These are phyloP conservation scores for Kluyveromyces sp. DNA, from an alignment of 1,139 yeast species.

Conservation along the genomic window DNA sequence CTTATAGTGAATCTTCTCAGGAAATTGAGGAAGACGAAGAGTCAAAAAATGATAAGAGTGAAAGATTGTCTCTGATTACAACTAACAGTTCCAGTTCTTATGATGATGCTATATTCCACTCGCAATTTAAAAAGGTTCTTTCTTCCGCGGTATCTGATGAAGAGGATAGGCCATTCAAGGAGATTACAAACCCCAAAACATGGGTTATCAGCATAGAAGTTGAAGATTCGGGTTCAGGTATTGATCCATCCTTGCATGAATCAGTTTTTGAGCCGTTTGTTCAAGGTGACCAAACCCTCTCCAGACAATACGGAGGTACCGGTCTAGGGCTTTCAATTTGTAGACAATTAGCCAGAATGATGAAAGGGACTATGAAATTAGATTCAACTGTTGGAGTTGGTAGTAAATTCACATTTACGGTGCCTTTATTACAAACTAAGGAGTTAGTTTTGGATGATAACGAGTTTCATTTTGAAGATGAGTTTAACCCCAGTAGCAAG, in stretches of 20 bases:
- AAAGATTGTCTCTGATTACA: constrained; percentile 36
- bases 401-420: constrained; percentile 68
- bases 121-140: constrained; percentile 37
- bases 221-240: constrained; percentile 89
- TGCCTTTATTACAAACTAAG: constrained; percentile 69
- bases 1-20: too few relatives aligned
- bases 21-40: constrained; percentile 9
- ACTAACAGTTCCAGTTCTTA: constrained; percentile 43
- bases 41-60: constrained; percentile 17
- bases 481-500: constrained; percentile 37
- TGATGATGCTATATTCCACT: constrained; percentile 46
- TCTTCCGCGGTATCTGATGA: constrained; percentile 16
- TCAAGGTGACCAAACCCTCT: constrained; percentile 91
- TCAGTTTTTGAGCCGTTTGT: constrained; percentile 92
- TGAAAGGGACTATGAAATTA: constrained; percentile 74
- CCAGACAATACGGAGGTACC: constrained; percentile 90
- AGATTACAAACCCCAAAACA: constrained; percentile 17
- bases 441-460: constrained; percentile 38
- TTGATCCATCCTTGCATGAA: constrained; percentile 67
- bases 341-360: constrained; percentile 79
- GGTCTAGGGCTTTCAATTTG: constrained; percentile 93
- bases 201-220: constrained; percentile 56
- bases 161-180: constrained; percentile 9
- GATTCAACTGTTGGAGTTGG: constrained; percentile 69
- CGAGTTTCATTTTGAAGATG: constrained; percentile 36